Evolutionary conservation across 805 yeast genomes (phyloP).

Genomic region (Metschnikowia henanensis): DNA sequence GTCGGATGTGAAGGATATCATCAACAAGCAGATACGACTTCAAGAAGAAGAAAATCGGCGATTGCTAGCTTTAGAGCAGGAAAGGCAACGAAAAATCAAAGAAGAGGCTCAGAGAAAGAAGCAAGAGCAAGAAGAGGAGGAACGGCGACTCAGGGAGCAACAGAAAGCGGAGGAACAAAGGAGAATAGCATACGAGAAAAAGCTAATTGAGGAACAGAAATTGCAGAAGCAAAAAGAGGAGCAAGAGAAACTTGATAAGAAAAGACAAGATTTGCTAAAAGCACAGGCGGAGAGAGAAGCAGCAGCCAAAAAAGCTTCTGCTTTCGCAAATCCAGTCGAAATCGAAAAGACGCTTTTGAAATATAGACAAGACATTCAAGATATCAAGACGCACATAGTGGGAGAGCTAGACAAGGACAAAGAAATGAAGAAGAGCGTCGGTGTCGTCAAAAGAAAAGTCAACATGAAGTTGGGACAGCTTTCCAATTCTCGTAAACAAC

Average conservation of each 20-base stretch:
- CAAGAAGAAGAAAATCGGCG: conserved; percentile 16
- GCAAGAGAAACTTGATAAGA: conserved; percentile 16
- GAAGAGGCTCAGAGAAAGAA: conserved; percentile 17
- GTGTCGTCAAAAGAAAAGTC: conserved; percentile 68
- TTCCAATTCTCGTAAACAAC: conserved; percentile 67
- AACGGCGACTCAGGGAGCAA: conserved; percentile 5
- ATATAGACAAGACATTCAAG: conserved; percentile 51
- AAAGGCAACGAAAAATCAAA: conserved; percentile 1
- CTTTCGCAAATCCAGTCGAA: conserved; percentile 30
- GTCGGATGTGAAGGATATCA: conserved; percentile 7
- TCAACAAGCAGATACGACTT: conserved; percentile 7
- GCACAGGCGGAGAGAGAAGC: conserved; percentile 17
- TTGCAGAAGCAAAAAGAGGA: conserved; percentile 20
- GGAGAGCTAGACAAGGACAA: conserved; percentile 51
- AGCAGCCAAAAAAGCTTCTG: conserved; percentile 24
- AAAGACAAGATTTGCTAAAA: conserved; percentile 15
- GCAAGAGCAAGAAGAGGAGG: conserved; percentile 15
- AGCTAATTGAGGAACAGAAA: conserved; percentile 10
- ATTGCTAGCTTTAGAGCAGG: conserved; percentile 10
- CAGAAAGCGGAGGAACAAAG: conserved; percentile 14
- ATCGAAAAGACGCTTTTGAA: conserved; percentile 46
- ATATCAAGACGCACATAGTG: conserved; percentile 61
- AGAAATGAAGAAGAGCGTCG: conserved; percentile 52
- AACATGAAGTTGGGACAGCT: conserved; percentile 92
- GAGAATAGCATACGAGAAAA: conserved; percentile 12